Conservation (phyloP, 768 basidiomycete species). For the Calocybe cyanea region DNA sequence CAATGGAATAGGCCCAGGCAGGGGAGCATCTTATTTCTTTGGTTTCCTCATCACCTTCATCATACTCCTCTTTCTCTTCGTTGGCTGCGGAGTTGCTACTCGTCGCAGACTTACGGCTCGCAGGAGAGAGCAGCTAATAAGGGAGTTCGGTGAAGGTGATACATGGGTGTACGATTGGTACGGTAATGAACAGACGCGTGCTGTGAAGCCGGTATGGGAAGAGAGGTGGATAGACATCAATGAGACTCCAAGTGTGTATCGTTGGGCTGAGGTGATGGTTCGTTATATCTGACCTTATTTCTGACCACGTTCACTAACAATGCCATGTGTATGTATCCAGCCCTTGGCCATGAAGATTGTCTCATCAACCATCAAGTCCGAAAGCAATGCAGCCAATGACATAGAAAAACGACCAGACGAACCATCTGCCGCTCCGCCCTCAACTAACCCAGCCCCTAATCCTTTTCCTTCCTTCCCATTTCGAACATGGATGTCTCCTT, state of each 20-base stretch:
- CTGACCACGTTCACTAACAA: neutral
- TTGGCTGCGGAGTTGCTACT: slow-evolving; percentile 47
- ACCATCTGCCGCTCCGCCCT: too few species aligned
- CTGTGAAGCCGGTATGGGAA: slow-evolving; percentile 11
- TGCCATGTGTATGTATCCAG: neutral
- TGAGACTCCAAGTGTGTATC: neutral
- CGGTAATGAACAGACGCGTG: slow-evolving; percentile 1
- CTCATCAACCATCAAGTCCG: neutral
- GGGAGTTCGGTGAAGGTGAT: slow-evolving; percentile 10
- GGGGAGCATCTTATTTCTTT: slow-evolving; percentile 45
- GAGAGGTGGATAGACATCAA: slow-evolving; percentile 14
- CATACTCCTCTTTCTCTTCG: slow-evolving; percentile 45
- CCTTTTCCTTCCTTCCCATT: slow-evolving; percentile 9
- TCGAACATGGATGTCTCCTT: slow-evolving; percentile 7
- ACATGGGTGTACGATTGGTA: slow-evolving; percentile 16
- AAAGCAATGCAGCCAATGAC: neutral
- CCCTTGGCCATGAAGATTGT: neutral
- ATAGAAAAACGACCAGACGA: neutral
- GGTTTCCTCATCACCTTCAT: slow-evolving; percentile 50
- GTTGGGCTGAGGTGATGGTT: slow-evolving; percentile 2
- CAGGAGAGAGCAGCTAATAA: slow-evolving; percentile 15
- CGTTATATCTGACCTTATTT: neutral
- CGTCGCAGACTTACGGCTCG: slow-evolving; percentile 34
- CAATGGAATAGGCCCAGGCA: slow-evolving; percentile 8
- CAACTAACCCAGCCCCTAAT: neutral